phyloP scores from a whole-genome alignment of 306 rosid species.

The Alnus glutinosa region DNA sequence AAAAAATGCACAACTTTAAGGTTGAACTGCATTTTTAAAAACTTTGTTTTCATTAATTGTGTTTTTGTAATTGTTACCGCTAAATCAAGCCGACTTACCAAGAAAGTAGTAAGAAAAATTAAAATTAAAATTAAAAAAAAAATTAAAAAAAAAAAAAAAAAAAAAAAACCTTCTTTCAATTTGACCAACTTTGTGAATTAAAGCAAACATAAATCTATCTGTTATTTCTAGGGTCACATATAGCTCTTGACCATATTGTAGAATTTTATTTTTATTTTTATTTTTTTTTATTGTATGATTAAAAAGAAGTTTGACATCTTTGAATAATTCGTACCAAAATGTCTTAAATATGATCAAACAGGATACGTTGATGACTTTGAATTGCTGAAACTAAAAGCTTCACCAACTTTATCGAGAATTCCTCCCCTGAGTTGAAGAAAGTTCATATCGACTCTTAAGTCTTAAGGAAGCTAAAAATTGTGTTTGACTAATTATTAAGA shows the following conservation, averaged over 20 bases:
- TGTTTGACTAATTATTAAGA: too few relatives aligned
- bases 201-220: not conserved
- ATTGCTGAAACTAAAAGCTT: not conserved
- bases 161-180: not conserved
- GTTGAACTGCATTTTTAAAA: too few relatives aligned
- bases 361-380: not conserved
- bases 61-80: too few relatives aligned
- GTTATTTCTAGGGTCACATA: not conserved
- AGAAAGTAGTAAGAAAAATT: too few relatives aligned
- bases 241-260: not conserved
- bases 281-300: not conserved
- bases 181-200: not conserved
- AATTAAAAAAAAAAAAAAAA: not conserved
- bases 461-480: not conserved
- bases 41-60: too few relatives aligned
- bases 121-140: too few relatives aligned
- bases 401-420: not conserved
- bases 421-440: not conserved
- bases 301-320: not conserved
- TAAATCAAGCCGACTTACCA: too few relatives aligned
- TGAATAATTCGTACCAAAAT: not conserved
- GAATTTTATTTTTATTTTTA: not conserved
- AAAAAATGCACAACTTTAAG: too few relatives aligned
- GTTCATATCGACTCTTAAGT: not conserved
- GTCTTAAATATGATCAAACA: not conserved